These are phyloP conservation scores for Phytophthora meadii DNA, from an alignment of 352 stramenopile species.

Conservation along the genomic window DNA sequence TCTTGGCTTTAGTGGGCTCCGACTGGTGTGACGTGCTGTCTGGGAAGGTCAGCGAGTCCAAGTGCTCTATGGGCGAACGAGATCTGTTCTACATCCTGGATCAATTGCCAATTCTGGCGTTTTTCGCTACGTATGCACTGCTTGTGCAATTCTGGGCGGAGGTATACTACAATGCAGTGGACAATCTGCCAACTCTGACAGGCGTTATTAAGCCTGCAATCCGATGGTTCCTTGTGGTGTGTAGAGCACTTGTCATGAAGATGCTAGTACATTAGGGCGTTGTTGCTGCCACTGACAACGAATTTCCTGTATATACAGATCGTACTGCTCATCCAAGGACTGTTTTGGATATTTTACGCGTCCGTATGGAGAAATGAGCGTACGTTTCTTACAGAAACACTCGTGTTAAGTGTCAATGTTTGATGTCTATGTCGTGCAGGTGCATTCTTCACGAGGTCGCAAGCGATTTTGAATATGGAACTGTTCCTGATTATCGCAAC, in stretches of 20 bases:
- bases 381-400: conserved; percentile 35
- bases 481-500: conserved; percentile 80
- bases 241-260: neutral
- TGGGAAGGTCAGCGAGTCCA: conserved; percentile 61
- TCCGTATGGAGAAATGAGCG: conserved; percentile 75
- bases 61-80: conserved; percentile 67
- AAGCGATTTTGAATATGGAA: conserved; percentile 86
- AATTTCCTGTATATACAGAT: conserved; percentile 33
- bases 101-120: conserved; percentile 82
- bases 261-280: neutral
- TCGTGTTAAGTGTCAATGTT: neutral
- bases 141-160: conserved; percentile 90
- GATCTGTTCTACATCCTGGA: conserved; percentile 90
- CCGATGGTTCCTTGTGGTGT: conserved; percentile 64
- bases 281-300: conserved; percentile 3
- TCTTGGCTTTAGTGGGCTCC: conserved; percentile 73
- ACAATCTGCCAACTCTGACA: conserved; percentile 67
- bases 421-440: conserved; percentile 33
- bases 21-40: conserved; percentile 87
- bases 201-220: conserved; percentile 78
- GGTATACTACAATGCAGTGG: conserved; percentile 90
- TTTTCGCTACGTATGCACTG: conserved; percentile 84
- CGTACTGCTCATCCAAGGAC: conserved; percentile 61
- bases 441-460: conserved; percentile 81
- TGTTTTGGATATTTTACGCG: conserved; percentile 86